Evolutionary conservation across 331 rosid genomes (phyloP), one percentile per base, ranked within the genome.

Genomic region (Pyracantha coccinea): DNA sequence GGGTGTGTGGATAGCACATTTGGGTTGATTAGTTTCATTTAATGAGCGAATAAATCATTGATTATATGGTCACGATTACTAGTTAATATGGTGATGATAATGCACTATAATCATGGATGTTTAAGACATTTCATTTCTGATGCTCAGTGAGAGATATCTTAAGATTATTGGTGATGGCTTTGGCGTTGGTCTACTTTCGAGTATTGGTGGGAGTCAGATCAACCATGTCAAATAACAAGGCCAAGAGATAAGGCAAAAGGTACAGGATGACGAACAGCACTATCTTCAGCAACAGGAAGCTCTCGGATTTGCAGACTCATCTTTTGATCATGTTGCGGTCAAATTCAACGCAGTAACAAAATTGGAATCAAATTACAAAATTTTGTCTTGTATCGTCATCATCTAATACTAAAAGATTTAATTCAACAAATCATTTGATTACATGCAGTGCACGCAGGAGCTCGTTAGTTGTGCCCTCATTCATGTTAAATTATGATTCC

Each of bases 221-320:
- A 60, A 60, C 58, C 27, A 1, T 38, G 76, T 72, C 76, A 58
- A 38, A 10, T 38, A 17, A 35, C 76, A 72, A 17, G 35, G 1
- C 68, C 41, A 72, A 59, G 76, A 72, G 76, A 72, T 72, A 72
- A 72, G 58, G 58, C 27, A 20, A 20, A 38, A 21, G 13, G 47
- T 54, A 35, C 14, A 38, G 2, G 68, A 38, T 35, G 68, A 72
- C 38, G 76, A 59, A 32, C 19, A 10, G 2, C 7, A 13, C 20
- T 21, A 57, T 21, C 66, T 55, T 8, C 10, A 45, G 33, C 2
- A 53, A 65, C 3, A 25, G 25, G 24, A 21, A 17, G 32, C 5
- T 11, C 44, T 10, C 1, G 45, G 45, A 38, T 9, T 38, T 38
- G 1, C 4, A 38, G 14, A 14, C 15, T 33, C 24, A 71, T n/a